Evolutionary conservation across 1,284 basidiomycete genomes (phyloP).

Genomic region (Pascua sp.): DNA sequence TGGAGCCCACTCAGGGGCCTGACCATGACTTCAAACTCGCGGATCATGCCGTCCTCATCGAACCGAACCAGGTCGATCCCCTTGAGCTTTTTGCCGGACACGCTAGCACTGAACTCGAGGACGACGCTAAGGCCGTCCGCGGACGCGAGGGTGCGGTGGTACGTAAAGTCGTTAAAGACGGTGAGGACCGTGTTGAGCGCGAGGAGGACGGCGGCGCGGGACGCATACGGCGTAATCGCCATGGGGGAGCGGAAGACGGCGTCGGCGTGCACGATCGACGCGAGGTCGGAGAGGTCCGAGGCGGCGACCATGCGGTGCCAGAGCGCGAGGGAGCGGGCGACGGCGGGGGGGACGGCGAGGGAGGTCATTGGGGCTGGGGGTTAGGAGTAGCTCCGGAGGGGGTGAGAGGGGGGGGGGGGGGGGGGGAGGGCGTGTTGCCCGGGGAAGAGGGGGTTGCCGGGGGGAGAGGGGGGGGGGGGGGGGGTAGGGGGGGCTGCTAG

Average conservation of each 20-base stretch:
- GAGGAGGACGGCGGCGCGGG: slow-evolving; percentile 12
- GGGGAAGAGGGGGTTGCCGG: too few relatives aligned
- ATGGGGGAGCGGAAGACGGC: slow-evolving; percentile 19
- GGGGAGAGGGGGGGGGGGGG: too few relatives aligned
- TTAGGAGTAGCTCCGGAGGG: background rate
- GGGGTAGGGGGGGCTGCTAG: too few relatives aligned
- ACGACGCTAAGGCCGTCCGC: slow-evolving; percentile 14
- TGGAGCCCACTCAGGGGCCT: slow-evolving; percentile 14
- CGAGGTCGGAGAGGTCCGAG: slow-evolving; percentile 4
- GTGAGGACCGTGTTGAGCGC: slow-evolving; percentile 12
- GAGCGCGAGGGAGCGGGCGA: slow-evolving; percentile 6
- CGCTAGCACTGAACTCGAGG: slow-evolving; percentile 15
- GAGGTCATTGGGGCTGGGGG: background rate
- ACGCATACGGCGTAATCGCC: slow-evolving; percentile 6
- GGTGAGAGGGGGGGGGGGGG: too few relatives aligned
- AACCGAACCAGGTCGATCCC: slow-evolving; percentile 18
- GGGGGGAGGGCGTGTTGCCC: too few relatives aligned
- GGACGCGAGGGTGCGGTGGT: slow-evolving; percentile 13
- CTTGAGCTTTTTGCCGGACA: slow-evolving; percentile 16
- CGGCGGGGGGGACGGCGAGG: slow-evolving; percentile 2
- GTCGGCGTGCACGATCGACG: slow-evolving; percentile 14
- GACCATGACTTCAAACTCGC: slow-evolving; percentile 22
- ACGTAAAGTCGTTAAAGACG: slow-evolving; percentile 17
- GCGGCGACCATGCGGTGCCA: slow-evolving; percentile 17
- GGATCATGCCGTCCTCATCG: slow-evolving; percentile 11